Base-by-base conservation (phyloP, 345 rosid genomes). In the Crucihimalaya himalaica region DNA sequence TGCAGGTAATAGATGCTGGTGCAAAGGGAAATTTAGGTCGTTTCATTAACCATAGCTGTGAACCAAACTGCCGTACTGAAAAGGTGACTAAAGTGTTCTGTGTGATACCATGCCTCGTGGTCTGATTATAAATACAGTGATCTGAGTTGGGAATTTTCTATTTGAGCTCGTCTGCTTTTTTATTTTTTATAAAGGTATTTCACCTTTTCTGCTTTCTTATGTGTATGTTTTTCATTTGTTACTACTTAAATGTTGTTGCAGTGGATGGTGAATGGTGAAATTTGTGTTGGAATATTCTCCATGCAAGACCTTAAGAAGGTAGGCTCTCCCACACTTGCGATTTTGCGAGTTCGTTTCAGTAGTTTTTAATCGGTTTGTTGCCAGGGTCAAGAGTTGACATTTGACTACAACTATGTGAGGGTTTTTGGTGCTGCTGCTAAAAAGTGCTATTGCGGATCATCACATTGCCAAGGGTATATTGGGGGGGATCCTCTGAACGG, bases 241-340 rank as follows among this genome's bases (percentile, higher is more conserved):
- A 67, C 63, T 56, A 40, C 19, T 72, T 72, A 16, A 68, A 52
- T 46, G 71, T 73, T 69, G 68, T 77, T 54, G 74, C 96, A 94
- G 99, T 95, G 99, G 99, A 88, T 95, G 89, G 98, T 95, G 74
- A 92, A 95, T 79, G 99, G 99, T 75, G 99, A 95, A 84, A 92
- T 95, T 75, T 95, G 98, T 60, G 90, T 95, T 50, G 99, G 99
- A 63, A 77, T 95, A 66, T 95, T 95, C 86, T 92, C 99, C 21
- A 62, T 92, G 72, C 84, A 89, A 83, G 92, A 89, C 77, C 90
- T 95, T 60, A 88, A 84, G 77, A 82, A 88, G 98, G 98, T 95
- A 84, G 35, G 84, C 62, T 55, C 47, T 40, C 60, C 25, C 54
- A 8, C 60, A 54, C 19, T 66, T 66, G 47, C 11, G 2, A n/a